Base-by-base conservation (phyloP, 495 filamentous ascomycete genomes). In the Aspergillus campestris region DNA sequence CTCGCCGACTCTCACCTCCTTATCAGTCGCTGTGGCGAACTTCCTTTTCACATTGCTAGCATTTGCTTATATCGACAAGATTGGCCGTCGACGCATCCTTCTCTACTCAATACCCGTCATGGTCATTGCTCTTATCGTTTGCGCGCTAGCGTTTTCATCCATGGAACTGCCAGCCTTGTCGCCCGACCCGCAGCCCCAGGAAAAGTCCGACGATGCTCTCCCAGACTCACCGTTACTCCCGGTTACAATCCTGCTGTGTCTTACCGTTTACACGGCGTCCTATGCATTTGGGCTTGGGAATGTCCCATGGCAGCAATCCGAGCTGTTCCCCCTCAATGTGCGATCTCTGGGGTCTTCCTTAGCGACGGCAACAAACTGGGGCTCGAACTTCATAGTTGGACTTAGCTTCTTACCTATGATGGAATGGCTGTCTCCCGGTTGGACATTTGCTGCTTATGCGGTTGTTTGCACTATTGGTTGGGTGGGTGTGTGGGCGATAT, bases 241-340 rank as follows among this genome's bases (percentile, higher is more conserved):
- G 10, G 30, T 79, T 31, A 48, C 79, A 12, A 82, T 96, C 44
- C 64, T 94, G 27, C 49, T 77, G 15, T 82, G 81, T 48, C 77
- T 95, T 57, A 82, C 85, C 52, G 41, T 87, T n/a, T 96, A 91
- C 59, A 88, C 91, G 1, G 82, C 84, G 41, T 79, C 80, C 0
- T 96, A 92, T 56, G 89, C 90, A 8, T 69, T 87, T 7, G 90
- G 90, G n/a, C 72, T 96, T 3, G 90, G 90, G 4, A 89, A 87
- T 47, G 86, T 96, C 2, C 89, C 90, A 0, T 96, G 90, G 90
- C 88, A 91, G 69, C 88, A 94, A 60, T 83, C 79, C 51, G 90
- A 96, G 67, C 78, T 96, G 11, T 95, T 96, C 56, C 81, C 89
- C 6, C 74, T 95, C 50, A 79, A 77, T 36, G 86, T 94, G 7